A percentile compares a stretch with the other conserved stretches of the same genome.
Conservation (phyloP, 768 basidiomycete species). For the Leccinum arenicola region DNA sequence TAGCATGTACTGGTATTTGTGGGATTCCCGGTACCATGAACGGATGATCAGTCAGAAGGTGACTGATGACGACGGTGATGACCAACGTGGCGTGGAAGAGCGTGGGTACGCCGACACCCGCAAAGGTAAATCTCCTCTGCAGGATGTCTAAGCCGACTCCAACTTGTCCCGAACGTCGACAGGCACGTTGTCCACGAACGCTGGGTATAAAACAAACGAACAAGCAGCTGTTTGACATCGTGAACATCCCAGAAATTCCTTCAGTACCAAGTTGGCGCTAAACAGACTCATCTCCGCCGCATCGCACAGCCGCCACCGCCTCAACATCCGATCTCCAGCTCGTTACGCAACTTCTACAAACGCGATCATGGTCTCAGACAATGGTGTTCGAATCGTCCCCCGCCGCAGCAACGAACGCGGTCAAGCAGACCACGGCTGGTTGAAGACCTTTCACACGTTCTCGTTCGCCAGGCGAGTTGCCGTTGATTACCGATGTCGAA, state of each 20-base stretch:
- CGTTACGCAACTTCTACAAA: background rate
- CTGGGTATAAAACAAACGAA: constrained; percentile 19
- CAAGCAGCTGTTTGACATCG: background rate
- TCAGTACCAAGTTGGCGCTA: background rate
- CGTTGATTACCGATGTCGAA: background rate
- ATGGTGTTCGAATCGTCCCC: constrained; percentile 38
- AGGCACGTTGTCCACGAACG: background rate
- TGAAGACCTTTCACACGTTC: constrained; percentile 87
- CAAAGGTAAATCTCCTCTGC: constrained; percentile 23
- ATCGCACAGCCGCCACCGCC: background rate
- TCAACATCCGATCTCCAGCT: background rate
- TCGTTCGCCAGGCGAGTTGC: constrained; percentile 62
- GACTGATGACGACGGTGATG: background rate
- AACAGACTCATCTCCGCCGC: constrained; percentile 1
- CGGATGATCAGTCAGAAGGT: background rate
- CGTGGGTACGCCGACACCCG: constrained; percentile 22
- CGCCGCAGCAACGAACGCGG: constrained; percentile 66
- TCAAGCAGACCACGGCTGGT: constrained; percentile 78
- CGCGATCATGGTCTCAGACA: constrained; percentile 18
- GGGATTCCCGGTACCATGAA: background rate
- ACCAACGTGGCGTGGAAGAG: constrained; percentile 15
- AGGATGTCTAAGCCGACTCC: constrained; percentile 11
- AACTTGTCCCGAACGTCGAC: background rate
- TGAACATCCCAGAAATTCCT: constrained; percentile 3
- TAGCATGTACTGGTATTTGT: too few species aligned